Evolutionary conservation across 2,329 filamentous ascomycete genomes (phyloP).

Genomic region (Ophiocordyceps camponoti-saundersi): DNA sequence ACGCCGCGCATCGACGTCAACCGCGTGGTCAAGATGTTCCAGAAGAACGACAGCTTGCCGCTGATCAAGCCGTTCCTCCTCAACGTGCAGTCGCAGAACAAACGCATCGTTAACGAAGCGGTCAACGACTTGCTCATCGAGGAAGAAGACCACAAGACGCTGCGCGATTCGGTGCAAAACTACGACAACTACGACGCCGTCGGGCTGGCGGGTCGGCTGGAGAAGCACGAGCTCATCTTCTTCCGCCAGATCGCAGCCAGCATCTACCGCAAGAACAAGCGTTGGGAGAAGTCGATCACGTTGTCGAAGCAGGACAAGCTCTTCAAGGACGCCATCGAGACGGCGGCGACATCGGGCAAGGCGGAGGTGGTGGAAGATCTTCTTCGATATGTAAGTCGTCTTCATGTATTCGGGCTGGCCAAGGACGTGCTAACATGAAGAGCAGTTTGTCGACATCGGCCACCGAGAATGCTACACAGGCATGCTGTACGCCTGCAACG

Average conservation of each 20-base stretch:
- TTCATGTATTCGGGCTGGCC: not conserved
- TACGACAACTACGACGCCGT: conserved; percentile 98
- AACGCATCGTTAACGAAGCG: conserved; percentile 92
- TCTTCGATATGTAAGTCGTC: conserved; percentile 74
- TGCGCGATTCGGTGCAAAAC: conserved; percentile 93
- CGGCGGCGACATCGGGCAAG: conserved; percentile 82
- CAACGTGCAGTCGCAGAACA: conserved; percentile 93
- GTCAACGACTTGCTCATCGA: conserved; percentile 97
- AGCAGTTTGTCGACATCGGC: conserved; percentile 93
- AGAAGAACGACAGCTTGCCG: conserved; percentile 94
- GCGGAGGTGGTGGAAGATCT: conserved; percentile 87
- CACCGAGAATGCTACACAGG: conserved; percentile 99
- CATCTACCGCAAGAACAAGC: conserved; percentile 99
- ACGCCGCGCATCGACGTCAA: conserved; percentile 95
- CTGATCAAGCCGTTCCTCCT: conserved; percentile 98
- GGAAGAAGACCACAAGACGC: conserved; percentile 97
- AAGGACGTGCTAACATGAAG: not conserved
- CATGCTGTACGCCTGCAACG: conserved; percentile 98
- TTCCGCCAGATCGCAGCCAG: conserved; percentile 96
- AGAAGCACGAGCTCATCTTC: conserved; percentile 97
- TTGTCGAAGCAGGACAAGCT: conserved; percentile 98
- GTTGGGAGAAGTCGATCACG: conserved; percentile 97
- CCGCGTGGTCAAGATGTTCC: conserved; percentile 97
- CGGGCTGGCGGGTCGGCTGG: conserved; percentile 76
- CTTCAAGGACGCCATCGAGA: conserved; percentile 99